Conservation (phyloP, 192 early-diverging fungal species). For the Backusella tuberculispora region DNA sequence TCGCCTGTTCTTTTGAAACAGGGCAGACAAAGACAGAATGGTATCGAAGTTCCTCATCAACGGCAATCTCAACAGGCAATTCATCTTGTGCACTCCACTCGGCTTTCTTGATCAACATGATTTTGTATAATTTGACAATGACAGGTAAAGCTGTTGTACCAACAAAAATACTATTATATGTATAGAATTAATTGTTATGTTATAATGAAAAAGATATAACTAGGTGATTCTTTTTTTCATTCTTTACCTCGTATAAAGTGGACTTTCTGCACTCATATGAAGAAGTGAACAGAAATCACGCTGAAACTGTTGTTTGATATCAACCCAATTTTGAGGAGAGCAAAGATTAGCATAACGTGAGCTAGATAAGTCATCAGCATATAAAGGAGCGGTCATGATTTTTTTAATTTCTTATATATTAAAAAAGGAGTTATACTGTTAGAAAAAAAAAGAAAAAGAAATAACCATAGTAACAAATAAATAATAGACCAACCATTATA, state of each 20-base stretch:
- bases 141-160: constrained; percentile 89
- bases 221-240: too few relatives aligned
- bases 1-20: constrained; percentile 93
- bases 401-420: constrained; percentile 49
- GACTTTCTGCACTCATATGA: constrained; percentile 70
- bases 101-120: constrained; percentile 84
- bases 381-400: constrained; percentile 46
- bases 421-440: not conserved
- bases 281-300: constrained; percentile 81
- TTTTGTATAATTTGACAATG: constrained; percentile 87
- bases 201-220: constrained; percentile 1
- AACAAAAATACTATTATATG: constrained; percentile 60
- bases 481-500: constrained; percentile 56
- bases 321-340: constrained; percentile 45
- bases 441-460: not conserved
- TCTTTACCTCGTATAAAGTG: constrained; percentile 70
- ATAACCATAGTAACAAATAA: not conserved
- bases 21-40: constrained; percentile 98
- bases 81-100: constrained; percentile 95
- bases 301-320: constrained; percentile 70
- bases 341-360: constrained; percentile 54
- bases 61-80: constrained; percentile 90
- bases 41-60: constrained; percentile 84
- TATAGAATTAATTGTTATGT: not conserved
- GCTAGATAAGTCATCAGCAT: constrained; percentile 30